Conservation (phyloP, 2,329 filamentous ascomycete species). For the Paraphaeosphaeria sporulosa region DNA sequence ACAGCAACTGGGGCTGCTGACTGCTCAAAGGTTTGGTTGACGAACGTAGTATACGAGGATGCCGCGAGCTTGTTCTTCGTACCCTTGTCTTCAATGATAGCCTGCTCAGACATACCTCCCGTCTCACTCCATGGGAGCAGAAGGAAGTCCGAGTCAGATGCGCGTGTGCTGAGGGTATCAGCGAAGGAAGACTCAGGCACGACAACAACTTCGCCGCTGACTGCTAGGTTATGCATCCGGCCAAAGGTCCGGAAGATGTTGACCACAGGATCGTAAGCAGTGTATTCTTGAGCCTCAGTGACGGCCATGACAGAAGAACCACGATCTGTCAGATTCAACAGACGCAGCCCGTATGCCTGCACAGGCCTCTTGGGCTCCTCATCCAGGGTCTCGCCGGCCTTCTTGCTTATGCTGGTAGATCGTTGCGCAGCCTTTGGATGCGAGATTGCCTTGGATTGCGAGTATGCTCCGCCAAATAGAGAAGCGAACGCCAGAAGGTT, state of each 20-base stretch:
- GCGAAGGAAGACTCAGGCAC: constrained; percentile 81
- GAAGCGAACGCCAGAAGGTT: constrained; percentile 83
- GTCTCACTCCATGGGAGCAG: constrained; percentile 91
- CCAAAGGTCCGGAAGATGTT: constrained; percentile 92
- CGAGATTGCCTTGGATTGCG: constrained; percentile 48
- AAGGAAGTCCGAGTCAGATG: constrained; percentile 67
- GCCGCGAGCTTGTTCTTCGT: constrained; percentile 66
- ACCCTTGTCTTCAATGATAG: constrained; percentile 57
- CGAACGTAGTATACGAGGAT: constrained; percentile 74
- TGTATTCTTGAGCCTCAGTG: constrained; percentile 77
- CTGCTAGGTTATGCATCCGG: constrained; percentile 80
- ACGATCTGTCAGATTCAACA: constrained; percentile 88
- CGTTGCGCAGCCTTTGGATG: constrained; percentile 47
- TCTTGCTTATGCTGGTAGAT: constrained; percentile 32
- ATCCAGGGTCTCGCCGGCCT: constrained; percentile 28
- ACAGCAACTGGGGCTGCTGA: constrained; percentile 75
- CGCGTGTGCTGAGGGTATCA: constrained; percentile 75
- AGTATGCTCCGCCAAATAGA: constrained; percentile 68
- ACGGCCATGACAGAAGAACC: constrained; percentile 96
- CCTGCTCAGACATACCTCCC: constrained; percentile 75
- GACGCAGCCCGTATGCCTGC: constrained; percentile 82
- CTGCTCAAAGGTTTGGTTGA: constrained; percentile 70
- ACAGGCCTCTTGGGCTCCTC: constrained; percentile 58
- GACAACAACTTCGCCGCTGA: constrained; percentile 81
- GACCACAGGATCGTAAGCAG: constrained; percentile 76